Base-by-base conservation (phyloP, 371 early-diverging fungal species). In the Vittaforma corneae region DNA sequence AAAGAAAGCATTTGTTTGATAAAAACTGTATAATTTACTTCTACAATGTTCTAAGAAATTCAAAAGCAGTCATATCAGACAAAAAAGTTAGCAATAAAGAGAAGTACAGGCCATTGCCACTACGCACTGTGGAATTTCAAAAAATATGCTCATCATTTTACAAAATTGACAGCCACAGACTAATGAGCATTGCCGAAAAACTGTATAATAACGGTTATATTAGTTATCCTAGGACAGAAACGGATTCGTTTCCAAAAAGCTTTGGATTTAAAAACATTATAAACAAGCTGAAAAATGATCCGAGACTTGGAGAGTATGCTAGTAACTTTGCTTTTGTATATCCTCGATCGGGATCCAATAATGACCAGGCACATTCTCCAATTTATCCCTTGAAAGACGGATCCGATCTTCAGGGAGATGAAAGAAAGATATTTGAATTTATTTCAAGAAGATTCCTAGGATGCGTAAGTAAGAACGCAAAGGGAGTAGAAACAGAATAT, bases 291-390 rank as follows among this genome's bases (percentile, higher is more conserved):
- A 51, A 52, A 16, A 44, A 34, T 22, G 77, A 79, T 42, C 24
- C 29, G 1, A 53, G 57, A 51, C 53, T 71, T 54, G 63, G 65
- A 18, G 73, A 69, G 20, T 59, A 68, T 56, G 67, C 65, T 3
- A 18, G 30, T 0, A 59, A 29, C 4, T 55, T 72, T 16, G 45
- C 35, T 40, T 68, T 70, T 34, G 55, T 48, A 11, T 33, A 47
- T 51, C 96, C 99, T 0, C 81, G 93, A 58, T 82, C 77, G 32
- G 99, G 99, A 1, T 84, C 82, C 42, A 84, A 90, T 70, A 88
- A 93, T 70, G 99, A 98, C 79, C 85, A 90, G 72, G 96, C 99
- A 0, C 99, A 98, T 85, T 93, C 93, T 4, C 99, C 99, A 0
- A 97, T 98, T 68, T 96, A 98, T 77, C 97, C 99, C 0, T 85